A percentile compares a stretch with the other conserved stretches of the same genome.
Evolutionary conservation across 768 basidiomycete species (phyloP).

Genomic region (Amanita polypyramis): DNA sequence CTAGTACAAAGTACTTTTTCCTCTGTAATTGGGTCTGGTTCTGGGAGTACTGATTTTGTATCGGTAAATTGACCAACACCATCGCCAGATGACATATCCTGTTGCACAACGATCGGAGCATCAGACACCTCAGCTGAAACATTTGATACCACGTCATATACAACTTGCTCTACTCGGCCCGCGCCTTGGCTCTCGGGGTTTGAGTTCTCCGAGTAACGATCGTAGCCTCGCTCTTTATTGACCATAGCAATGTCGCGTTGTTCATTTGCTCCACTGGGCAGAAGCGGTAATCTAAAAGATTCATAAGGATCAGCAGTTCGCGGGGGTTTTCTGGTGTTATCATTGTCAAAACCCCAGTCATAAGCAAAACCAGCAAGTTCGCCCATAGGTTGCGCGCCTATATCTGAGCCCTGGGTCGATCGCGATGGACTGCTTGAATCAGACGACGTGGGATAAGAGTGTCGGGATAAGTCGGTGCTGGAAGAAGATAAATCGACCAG

Average conservation of each 20-base stretch:
- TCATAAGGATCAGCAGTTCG: not conserved
- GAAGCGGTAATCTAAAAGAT: not conserved
- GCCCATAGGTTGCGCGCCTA: not conserved
- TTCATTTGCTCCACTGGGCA: not conserved
- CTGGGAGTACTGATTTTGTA: not conserved
- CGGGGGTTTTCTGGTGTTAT: not conserved
- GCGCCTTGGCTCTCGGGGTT: not conserved
- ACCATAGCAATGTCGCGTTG: not conserved
- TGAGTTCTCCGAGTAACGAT: not conserved
- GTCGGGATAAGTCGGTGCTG: not conserved
- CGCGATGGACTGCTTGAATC: not conserved
- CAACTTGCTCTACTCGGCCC: not conserved
- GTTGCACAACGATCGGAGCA: not conserved
- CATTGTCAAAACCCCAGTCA: constrained; percentile 4
- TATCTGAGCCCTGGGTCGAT: not conserved
- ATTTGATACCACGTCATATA: not conserved
- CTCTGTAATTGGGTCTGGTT: not conserved
- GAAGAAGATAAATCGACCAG: not conserved
- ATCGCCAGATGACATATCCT: not conserved
- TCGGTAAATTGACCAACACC: not conserved
- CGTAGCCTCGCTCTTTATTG: not conserved
- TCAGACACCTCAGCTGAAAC: not conserved
- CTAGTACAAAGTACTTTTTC: not conserved
- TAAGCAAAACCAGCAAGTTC: constrained; percentile 4
- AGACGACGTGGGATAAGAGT: not conserved